These are phyloP conservation scores for Crithidia sp. DNA, from an alignment of 208 protist species.

Conservation along the genomic window DNA sequence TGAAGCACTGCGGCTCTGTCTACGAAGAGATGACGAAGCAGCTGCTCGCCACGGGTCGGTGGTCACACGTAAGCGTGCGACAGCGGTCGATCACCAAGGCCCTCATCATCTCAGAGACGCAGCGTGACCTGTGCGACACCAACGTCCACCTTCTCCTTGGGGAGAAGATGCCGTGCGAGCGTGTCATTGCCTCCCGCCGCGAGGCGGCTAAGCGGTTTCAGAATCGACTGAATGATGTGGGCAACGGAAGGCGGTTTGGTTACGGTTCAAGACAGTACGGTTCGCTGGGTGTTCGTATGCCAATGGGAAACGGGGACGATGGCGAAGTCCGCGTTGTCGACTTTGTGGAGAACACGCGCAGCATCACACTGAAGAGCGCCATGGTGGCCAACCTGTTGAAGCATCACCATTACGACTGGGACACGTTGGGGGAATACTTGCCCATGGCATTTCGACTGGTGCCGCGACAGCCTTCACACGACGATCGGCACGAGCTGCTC, in stretches of 20 bases:
- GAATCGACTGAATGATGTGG: slow-evolving; percentile 1
- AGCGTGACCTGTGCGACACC: slow-evolving; percentile 39
- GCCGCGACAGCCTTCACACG: slow-evolving; percentile 40
- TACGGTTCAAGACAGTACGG: slow-evolving; percentile 5
- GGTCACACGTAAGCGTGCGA: slow-evolving; percentile 44
- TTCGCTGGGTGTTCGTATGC: slow-evolving; percentile 34
- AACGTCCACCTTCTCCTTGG: slow-evolving; percentile 70
- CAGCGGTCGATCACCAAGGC: slow-evolving; percentile 38
- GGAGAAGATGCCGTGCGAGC: slow-evolving; percentile 71
- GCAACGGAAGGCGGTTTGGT: neutral
- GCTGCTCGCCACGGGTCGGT: slow-evolving; percentile 54
- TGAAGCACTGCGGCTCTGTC: slow-evolving; percentile 72
- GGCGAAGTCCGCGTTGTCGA: slow-evolving; percentile 59
- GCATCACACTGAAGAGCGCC: slow-evolving; percentile 76
- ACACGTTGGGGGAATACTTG: slow-evolving; percentile 58
- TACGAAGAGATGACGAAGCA: slow-evolving; percentile 80
- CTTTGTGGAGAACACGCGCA: slow-evolving; percentile 71
- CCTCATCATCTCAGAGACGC: slow-evolving; percentile 37
- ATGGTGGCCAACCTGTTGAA: slow-evolving; percentile 82
- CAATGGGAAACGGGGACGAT: slow-evolving; percentile 61
- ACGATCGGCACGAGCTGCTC: slow-evolving; percentile 63
- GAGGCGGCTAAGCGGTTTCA: slow-evolving; percentile 50
- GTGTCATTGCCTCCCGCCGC: slow-evolving; percentile 52
- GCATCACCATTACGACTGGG: slow-evolving; percentile 66
- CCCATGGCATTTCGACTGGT: slow-evolving; percentile 68